Conservation (phyloP, 2,329 filamentous ascomycete species). For the Aspergillus amoenus region DNA sequence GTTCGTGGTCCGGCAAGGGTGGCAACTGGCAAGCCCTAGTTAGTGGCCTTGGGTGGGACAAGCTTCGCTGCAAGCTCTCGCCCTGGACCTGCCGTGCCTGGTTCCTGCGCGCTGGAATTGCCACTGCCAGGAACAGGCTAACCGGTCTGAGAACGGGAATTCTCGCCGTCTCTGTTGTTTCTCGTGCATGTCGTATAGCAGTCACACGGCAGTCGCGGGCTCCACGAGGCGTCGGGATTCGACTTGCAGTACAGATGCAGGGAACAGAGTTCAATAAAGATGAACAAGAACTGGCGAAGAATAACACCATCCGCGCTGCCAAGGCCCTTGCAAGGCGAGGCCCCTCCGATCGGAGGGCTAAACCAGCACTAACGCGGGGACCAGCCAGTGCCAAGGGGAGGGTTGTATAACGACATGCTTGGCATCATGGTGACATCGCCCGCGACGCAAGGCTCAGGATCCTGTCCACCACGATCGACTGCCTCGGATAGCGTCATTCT, state of each 20-base stretch:
- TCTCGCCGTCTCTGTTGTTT: neutral
- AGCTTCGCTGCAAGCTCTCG: neutral
- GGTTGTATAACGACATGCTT: constrained; percentile 12
- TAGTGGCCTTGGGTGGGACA: neutral
- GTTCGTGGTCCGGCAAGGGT: neutral
- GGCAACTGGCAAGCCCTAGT: neutral
- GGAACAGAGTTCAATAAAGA: constrained; percentile 11
- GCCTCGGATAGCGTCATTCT: neutral
- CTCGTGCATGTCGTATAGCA: neutral
- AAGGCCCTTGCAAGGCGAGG: neutral
- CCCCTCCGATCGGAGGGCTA: neutral
- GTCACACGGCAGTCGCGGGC: neutral
- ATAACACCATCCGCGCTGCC: constrained; percentile 7
- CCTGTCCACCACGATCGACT: too few relatives aligned
- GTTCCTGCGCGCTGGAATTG: neutral
- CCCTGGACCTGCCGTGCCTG: neutral
- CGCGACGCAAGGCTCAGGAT: neutral
- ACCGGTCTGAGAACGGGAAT: neutral
- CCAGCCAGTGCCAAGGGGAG: neutral
- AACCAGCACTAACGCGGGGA: neutral
- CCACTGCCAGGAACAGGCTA: neutral
- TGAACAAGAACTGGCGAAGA: constrained; percentile 5
- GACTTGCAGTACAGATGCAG: neutral
- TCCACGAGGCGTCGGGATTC: neutral
- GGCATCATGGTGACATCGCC: constrained; percentile 3